These are phyloP conservation scores for Silene coronaria DNA, from an alignment of 179 eudicot species.

Conservation along the genomic window DNA sequence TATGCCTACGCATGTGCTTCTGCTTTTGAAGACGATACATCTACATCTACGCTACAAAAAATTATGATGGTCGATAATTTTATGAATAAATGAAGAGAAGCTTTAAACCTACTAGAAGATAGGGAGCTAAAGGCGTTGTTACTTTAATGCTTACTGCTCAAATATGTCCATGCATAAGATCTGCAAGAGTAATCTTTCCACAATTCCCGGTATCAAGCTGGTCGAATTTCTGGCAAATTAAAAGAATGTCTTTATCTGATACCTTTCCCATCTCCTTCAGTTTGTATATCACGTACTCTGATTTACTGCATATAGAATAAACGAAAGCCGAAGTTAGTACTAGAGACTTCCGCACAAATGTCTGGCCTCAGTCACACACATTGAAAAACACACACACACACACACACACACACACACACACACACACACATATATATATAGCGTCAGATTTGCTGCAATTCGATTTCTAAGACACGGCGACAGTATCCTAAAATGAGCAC, in stretches of 20 bases:
- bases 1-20: not conserved
- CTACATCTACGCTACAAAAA: slow-evolving; percentile 7
- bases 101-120: not conserved
- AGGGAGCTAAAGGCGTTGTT: not conserved
- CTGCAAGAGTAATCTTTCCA: slow-evolving; percentile 84
- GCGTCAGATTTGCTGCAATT: no score
- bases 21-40: not conserved
- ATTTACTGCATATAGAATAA: slow-evolving; percentile 65
- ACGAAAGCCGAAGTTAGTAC: not conserved
- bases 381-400: no score
- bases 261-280: slow-evolving; percentile 93
- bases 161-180: slow-evolving; percentile 54
- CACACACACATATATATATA: no score
- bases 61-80: not conserved
- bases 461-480: no score
- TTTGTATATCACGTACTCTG: slow-evolving; percentile 94
- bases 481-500: no score
- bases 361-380: no score
- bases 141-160: not conserved
- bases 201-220: slow-evolving; percentile 73
- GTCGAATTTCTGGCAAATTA: slow-evolving; percentile 73
- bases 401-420: no score
- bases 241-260: slow-evolving; percentile 74
- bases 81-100: not conserved
- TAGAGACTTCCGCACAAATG: no score